These are phyloP conservation scores for Verticillium zaregamsianum DNA, from an alignment of 2,329 filamentous ascomycete genomes.

Conservation along the genomic window DNA sequence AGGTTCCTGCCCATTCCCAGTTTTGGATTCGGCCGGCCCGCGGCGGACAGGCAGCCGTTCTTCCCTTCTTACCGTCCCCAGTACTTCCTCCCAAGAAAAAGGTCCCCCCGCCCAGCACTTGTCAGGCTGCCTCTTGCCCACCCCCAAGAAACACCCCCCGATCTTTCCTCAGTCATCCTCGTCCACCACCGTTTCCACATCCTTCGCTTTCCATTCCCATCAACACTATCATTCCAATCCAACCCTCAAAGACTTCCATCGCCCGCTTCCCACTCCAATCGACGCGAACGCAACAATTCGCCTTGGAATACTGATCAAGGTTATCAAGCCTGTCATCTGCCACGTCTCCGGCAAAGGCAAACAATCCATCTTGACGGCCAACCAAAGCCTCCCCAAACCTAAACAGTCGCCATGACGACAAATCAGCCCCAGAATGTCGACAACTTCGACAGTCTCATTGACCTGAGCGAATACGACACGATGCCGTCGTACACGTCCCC, in stretches of 20 bases:
- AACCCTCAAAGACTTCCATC: neutral
- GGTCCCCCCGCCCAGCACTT: constrained; percentile 1
- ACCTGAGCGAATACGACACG: constrained; percentile 60
- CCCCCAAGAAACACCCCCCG: neutral
- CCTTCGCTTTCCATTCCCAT: neutral
- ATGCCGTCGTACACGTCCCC: constrained; percentile 55
- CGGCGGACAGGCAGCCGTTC: neutral
- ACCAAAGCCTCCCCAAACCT: neutral
- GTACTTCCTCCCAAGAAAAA: neutral
- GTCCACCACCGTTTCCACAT: neutral
- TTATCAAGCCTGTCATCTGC: neutral
- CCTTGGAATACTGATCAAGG: neutral
- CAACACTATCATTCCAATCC: neutral
- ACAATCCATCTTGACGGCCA: neutral
- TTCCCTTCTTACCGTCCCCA: neutral
- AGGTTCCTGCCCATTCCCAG: constrained; percentile 1
- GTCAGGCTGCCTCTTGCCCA: neutral
- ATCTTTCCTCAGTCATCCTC: constrained; percentile 1
- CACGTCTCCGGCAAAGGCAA: neutral
- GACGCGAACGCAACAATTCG: neutral
- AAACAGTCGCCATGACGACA: constrained; percentile 2
- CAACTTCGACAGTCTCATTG: constrained; percentile 54
- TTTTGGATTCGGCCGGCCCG: constrained; percentile 2
- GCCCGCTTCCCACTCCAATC: neutral
- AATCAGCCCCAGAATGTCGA: constrained; percentile 35